Percentiles rank a stretch among this genome's conserved stretches.
phyloP scores from a whole-genome alignment of 2,329 filamentous ascomycete genomes.

The Periglandula ipomoeae region DNA sequence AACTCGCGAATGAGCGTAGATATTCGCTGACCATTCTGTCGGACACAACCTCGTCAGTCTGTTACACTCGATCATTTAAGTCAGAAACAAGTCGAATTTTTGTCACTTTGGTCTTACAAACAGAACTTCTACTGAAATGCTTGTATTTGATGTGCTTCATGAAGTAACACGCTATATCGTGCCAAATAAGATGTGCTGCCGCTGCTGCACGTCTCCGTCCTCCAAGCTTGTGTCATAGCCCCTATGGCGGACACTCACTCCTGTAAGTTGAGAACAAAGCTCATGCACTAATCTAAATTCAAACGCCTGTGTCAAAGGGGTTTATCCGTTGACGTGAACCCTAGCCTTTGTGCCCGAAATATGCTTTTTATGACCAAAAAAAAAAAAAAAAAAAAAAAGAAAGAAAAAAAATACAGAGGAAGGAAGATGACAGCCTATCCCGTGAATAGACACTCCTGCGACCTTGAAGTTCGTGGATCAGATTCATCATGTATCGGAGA shows the following conservation, averaged over 20 bases:
- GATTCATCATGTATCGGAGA: no score
- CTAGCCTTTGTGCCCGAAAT: neutral
- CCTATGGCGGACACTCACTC: neutral
- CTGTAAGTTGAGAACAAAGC: neutral
- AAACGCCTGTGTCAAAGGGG: neutral
- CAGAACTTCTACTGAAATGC: no score
- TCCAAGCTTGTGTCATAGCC: neutral
- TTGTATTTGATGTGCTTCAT: neutral
- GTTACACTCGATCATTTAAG: neutral
- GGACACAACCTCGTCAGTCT: no score
- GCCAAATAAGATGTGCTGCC: conserved; percentile 2
- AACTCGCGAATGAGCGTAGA: no score
- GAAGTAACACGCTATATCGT: conserved; percentile 1
- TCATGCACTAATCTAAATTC: neutral
- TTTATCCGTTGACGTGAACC: neutral
- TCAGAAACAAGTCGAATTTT: neutral
- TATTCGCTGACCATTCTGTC: no score
- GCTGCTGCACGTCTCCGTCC: conserved; percentile 1
- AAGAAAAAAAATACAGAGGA: no score
- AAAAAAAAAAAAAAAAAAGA: no score
- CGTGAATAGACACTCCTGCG: neutral
- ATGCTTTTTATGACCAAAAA: neutral
- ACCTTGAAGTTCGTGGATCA: neutral
- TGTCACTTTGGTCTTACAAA: no score
- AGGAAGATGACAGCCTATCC: no score